Evolutionary conservation across 2,329 filamentous ascomycete species (phyloP).

Genomic region (Pseudofabraea citricarpa): DNA sequence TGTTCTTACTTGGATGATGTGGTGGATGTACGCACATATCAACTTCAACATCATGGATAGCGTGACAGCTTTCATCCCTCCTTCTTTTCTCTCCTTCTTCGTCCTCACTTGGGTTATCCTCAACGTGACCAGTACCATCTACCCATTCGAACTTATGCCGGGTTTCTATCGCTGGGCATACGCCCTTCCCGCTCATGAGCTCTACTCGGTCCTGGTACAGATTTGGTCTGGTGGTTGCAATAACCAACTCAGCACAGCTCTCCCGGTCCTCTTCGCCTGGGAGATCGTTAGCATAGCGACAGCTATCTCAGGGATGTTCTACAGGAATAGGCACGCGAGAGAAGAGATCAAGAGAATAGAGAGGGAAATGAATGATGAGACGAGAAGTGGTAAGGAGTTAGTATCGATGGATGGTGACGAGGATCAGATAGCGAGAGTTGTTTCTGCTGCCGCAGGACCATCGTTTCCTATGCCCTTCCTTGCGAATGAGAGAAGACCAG

Average conservation of each 20-base stretch:
- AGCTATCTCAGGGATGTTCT: too few species aligned
- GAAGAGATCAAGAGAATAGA: too few species aligned
- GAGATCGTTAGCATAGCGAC: too few species aligned
- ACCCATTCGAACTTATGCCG: constrained; percentile 52
- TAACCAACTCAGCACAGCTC: constrained; percentile 31
- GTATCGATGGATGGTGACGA: too few species aligned
- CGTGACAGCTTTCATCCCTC: constrained; percentile 29
- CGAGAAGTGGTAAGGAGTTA: too few species aligned
- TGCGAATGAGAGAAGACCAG: too few species aligned
- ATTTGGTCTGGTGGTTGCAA: constrained; percentile 39
- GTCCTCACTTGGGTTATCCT: constrained; percentile 57
- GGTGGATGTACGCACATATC: constrained; percentile 55
- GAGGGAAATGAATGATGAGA: too few species aligned
- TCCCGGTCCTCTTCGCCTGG: constrained; percentile 39
- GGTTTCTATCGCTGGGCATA: constrained; percentile 59
- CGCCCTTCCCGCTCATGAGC: constrained; percentile 57
- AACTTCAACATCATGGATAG: constrained; percentile 39
- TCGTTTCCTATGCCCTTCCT: too few species aligned
- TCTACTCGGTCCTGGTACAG: constrained; percentile 37
- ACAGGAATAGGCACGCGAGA: too few species aligned
- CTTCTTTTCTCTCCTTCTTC: constrained; percentile 35
- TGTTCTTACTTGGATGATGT: constrained; percentile 51
- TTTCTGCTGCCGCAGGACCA: too few species aligned
- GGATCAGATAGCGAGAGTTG: too few species aligned
- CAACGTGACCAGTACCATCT: constrained; percentile 57